Evolutionary conservation across 176 grass and related monocot species (phyloP), one percentile per base, ranked within the genome.

Genomic region (Paspalum notatum): DNA sequence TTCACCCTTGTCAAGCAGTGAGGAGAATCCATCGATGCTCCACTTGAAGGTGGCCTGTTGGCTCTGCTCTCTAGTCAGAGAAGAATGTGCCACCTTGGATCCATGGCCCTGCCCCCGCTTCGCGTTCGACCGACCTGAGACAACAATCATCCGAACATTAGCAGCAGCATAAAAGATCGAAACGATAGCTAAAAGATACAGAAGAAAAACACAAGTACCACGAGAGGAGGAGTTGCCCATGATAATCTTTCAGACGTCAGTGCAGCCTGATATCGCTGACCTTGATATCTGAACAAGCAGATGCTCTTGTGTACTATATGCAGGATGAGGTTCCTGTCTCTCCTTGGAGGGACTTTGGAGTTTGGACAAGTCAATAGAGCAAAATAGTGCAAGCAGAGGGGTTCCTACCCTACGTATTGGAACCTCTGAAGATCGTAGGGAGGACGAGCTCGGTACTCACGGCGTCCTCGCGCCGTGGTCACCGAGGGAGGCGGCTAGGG

Each of bases 11-110:
- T 72, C 86, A 50, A 88, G 74, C 48, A 88, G 57, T 3, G 80
- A 78, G 24, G 49, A 77, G 75, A 88, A 88, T 0, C 86, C 86
- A 88, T 88, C 66, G 12, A 83, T 88, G 74, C 40, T 88, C 86
- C 80, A 88, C 32, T 84, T 88, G 27, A 78, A 78, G n/a, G 66
- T 83, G 6, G 10, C 68, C 57, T 77, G 57, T 21, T 76, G 41
- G 57, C 13, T 47, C 42, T 58, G 20, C 12, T 27, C 47, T 16
- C 12, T 39, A 26, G 40, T 41, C 3, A 55, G 12, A 47, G 50
- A 47, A 48, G 81, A 39, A 44, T 41, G 24, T 64, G 47, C 11
- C 42, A 64, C 25, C 68, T 79, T 72, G 46, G 48, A 79, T 65
- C 59, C 58, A 9, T 80, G 38, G 68, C 42, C 56, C 74, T 62